Evolutionary conservation across 2,329 filamentous ascomycete species (phyloP).

Genomic region (Cladosporium halotolerans): DNA sequence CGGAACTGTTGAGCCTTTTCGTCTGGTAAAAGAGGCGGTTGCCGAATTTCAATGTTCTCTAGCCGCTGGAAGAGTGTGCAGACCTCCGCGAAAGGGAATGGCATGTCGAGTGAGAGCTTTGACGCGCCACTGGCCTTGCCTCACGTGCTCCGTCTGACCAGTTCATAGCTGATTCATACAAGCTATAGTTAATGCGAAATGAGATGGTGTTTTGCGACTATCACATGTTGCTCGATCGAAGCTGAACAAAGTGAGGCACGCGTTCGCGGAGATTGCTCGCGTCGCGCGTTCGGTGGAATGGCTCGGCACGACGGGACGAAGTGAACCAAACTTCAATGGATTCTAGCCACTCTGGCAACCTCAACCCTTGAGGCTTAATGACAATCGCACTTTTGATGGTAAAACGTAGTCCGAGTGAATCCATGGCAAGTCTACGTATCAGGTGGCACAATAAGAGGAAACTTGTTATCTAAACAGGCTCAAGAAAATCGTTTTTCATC

Average conservation of each 20-base stretch:
- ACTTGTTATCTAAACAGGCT: too few species aligned
- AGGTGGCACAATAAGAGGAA: too few species aligned
- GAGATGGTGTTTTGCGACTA: not conserved
- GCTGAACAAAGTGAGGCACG: not conserved
- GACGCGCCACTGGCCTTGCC: not conserved
- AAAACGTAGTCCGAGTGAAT: too few species aligned
- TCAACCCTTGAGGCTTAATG: too few species aligned
- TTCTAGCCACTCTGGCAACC: too few species aligned
- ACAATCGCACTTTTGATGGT: too few species aligned
- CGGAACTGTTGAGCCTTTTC: conserved; percentile 23
- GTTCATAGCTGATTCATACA: conserved; percentile 1
- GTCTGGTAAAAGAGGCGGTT: conserved; percentile 35
- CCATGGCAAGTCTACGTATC: too few species aligned
- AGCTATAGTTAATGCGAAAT: not conserved
- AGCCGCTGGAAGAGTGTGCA: conserved; percentile 68
- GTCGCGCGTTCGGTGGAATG: not conserved
- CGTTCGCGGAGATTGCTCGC: conserved; percentile 3
- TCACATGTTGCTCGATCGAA: conserved; percentile 1
- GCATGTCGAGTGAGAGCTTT: conserved; percentile 41
- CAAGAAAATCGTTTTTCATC: too few species aligned
- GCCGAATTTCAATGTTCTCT: conserved; percentile 44
- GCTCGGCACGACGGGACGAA: not conserved
- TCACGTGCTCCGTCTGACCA: not conserved
- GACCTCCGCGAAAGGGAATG: conserved; percentile 61
- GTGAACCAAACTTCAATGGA: not conserved